Percentiles rank a stretch among this genome's conserved stretches.
phyloP scores from a whole-genome alignment of 768 basidiomycete genomes.

The Tricholoma flavovirens region DNA sequence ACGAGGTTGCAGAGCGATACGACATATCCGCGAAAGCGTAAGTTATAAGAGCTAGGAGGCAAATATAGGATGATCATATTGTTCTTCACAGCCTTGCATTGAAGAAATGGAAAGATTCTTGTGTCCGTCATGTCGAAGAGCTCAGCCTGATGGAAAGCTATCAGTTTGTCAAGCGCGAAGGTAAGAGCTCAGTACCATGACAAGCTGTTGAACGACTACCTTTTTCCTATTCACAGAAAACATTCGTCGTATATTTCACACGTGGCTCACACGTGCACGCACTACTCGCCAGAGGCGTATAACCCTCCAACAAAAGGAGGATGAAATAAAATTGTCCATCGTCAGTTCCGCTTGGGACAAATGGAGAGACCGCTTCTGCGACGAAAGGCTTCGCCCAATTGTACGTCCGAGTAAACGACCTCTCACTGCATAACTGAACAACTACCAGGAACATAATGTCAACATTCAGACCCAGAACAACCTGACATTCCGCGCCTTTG shows the following conservation, averaged over 20 bases:
- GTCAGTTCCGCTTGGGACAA: constrained; percentile 65
- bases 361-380: constrained; percentile 71
- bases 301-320: constrained; percentile 54
- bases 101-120: constrained; percentile 62
- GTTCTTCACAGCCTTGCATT: constrained; percentile 43
- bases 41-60: constrained; percentile 10
- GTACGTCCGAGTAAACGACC: constrained; percentile 31
- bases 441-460: constrained; percentile 52
- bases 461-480: constrained; percentile 53
- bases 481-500: constrained; percentile 61
- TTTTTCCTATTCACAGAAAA: constrained; percentile 39
- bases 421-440: constrained; percentile 2
- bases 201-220: background rate
- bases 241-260: constrained; percentile 60
- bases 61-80: constrained; percentile 4
- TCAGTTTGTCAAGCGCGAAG: constrained; percentile 74
- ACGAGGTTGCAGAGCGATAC: constrained; percentile 51
- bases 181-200: constrained; percentile 27
- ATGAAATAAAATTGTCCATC: constrained; percentile 48
- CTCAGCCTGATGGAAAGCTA: constrained; percentile 81
- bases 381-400: constrained; percentile 58
- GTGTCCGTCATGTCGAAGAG: constrained; percentile 61
- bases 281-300: constrained; percentile 56
- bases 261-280: constrained; percentile 61
- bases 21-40: constrained; percentile 28